Evolutionary conservation across 345 rosid species (phyloP).

Genomic region (Alliaria petiolata): DNA sequence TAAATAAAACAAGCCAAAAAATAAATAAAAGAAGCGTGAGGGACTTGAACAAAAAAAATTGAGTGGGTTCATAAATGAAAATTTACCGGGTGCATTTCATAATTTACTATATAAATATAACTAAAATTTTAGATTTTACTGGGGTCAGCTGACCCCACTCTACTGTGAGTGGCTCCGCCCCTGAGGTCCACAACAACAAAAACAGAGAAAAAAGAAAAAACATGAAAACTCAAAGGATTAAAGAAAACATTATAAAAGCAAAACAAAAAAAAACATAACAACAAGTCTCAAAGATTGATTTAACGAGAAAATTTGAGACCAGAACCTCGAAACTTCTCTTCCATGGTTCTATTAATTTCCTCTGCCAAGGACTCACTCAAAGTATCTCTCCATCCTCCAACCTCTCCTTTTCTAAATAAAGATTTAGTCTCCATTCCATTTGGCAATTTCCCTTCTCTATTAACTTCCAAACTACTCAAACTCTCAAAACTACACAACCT

Average conservation of each 20-base stretch:
- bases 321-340: constrained; percentile 11
- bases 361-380: constrained; percentile 18
- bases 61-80: too few species aligned
- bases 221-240: neutral
- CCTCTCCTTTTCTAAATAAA: constrained; percentile 30
- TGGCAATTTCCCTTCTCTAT: constrained; percentile 28
- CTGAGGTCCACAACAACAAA: too few species aligned
- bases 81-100: too few species aligned
- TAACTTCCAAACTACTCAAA: constrained; percentile 30
- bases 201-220: neutral
- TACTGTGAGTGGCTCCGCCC: too few species aligned
- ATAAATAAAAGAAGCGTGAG: too few species aligned
- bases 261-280: neutral
- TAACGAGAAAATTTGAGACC: constrained; percentile 13
- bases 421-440: constrained; percentile 29
- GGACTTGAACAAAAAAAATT: too few species aligned
- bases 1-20: too few species aligned
- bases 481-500: constrained; percentile 34
- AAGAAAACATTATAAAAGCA: neutral
- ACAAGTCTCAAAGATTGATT: neutral
- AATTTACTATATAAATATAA: too few species aligned
- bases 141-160: too few species aligned
- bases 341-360: neutral
- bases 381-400: constrained; percentile 36
- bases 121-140: too few species aligned